Base-by-base conservation (phyloP, 371 early-diverging fungal species). In the Mycotypha africana region DNA sequence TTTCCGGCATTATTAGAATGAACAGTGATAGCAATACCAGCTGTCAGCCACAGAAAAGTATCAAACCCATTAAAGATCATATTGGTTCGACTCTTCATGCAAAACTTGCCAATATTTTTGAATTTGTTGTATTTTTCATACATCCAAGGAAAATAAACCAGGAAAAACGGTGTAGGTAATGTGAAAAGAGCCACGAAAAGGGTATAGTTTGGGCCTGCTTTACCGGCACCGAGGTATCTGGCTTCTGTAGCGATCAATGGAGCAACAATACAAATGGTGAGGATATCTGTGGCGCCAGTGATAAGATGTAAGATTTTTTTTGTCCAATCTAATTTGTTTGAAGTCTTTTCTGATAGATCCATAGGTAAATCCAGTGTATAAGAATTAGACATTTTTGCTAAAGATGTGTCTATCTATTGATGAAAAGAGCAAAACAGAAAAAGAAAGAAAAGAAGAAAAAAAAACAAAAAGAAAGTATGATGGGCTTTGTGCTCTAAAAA, bases 111-210 rank as follows among this genome's bases (percentile, higher is more conserved):
- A 35, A 55, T 31, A n/a, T 38, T 37, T 42, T 55, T 62, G 33
- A 62, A 62, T 26, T 62, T 62, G 40, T 55, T 58, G 22, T 62
- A 22, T 14, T 41, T 47, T 28, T 62, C 63, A 20, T 62, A 62
- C 49, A 55, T 58, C 51, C 52, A 62, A 38, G 63, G 63, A 21
- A 62, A 58, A 41, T 54, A 58, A 15, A 58, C 52, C 15, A 62
- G 37, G 14, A 45, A 26, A 21, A 62, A 54, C 1, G 63, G 59
- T 9, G 43, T 23, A 14, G 51, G 49, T 4, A 58, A 25, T 26
- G 48, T 54, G 23, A 51, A 12, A 15, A 62, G 41, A 25, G 51
- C 47, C 9, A 62, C 63, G 10, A 62, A 55, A 7, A 58, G 22
- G 21, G 59, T 42, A 39, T 58, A 62, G 32, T 58, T 58, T 9